Base-by-base conservation (phyloP, 768 basidiomycete genomes). In the Lyophyllum atratum region DNA sequence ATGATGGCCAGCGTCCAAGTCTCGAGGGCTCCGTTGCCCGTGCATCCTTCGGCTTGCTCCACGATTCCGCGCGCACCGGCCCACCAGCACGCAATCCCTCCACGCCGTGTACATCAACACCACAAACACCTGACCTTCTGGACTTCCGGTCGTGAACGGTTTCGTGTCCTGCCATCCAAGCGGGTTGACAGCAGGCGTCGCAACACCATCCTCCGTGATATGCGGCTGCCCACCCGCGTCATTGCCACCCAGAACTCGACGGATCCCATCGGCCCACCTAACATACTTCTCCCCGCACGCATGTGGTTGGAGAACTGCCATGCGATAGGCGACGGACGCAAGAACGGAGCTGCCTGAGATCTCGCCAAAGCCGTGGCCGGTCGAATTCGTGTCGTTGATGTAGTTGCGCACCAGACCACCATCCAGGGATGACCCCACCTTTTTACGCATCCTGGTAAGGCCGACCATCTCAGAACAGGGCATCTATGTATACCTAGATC, bases 361-460 rank as follows among this genome's bases (percentile, higher is more conserved):
- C 54, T 81, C 80, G 5, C 77, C 79, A 46, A 77, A 81, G 7
- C 76, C 75, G 53, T 70, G 65, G 3, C 61, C 68, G 21, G 61
- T 63, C 1, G 56, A 46, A 24, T 60, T 57, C 3, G 59, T 26
- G 45, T 76, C 69, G 59, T 77, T 55, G 4, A 74, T 59, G 59
- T 80, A 81, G 59, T 81, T 81, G 43, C 76, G 69, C 25, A 80
- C 54, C 5, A 81, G 65, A 0, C 74, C 73, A 22, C 60, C 62
- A 22, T 77, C 76, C 15, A 50, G 51, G 1, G 71, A 59, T 2
- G 70, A 66, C n/a, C n/a, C n/a, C 1, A 49, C 53, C 59, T 74
- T 74, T 12, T 59, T 22, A 59, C 34, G 12, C 43, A 47, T 51
- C 44, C 14, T 51, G 31, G 14, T 37, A 37, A 37, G 6, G 34